A percentile compares a stretch with the other conserved stretches of the same genome.
These are phyloP conservation scores for Naganishia kalamii DNA, from an alignment of 768 basidiomycete genomes.

Conservation along the genomic window DNA sequence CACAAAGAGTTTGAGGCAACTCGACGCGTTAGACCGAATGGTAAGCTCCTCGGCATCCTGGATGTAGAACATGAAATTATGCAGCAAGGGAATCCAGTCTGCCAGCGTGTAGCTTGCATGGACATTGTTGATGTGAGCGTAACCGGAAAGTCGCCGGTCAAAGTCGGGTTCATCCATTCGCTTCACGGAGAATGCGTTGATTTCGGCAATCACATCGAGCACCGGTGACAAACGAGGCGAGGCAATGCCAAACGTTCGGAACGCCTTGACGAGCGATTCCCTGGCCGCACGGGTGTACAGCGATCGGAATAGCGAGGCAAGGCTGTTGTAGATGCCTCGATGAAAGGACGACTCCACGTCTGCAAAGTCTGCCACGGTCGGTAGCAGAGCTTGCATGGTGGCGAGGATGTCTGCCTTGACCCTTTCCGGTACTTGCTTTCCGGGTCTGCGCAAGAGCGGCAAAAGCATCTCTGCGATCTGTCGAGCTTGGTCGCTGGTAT, in stretches of 20 bases:
- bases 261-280: conserved; percentile 61
- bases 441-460: conserved; percentile 71
- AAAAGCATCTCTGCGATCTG: conserved; percentile 65
- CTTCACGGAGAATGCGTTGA: conserved; percentile 80
- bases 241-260: conserved; percentile 54
- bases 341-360: conserved; percentile 38
- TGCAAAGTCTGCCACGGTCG: conserved; percentile 52
- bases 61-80: conserved; percentile 76
- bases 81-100: conserved; percentile 73
- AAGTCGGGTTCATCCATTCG: conserved; percentile 90
- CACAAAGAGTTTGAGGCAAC: conserved; percentile 69
- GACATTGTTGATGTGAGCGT: conserved; percentile 1
- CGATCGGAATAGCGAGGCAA: conserved; percentile 70
- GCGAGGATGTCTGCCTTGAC: conserved; percentile 74
- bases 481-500: conserved; percentile 64
- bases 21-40: conserved; percentile 72
- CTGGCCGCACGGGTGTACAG: conserved; percentile 68
- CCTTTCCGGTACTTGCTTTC: conserved; percentile 72
- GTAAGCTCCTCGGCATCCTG: conserved; percentile 85
- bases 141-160: conserved; percentile 60
- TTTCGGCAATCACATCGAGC: conserved; percentile 55
- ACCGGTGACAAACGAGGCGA: conserved; percentile 52
- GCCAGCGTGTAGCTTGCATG: neutral
- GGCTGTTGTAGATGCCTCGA: conserved; percentile 46
- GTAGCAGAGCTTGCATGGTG: conserved; percentile 59